Base-by-base conservation (phyloP, 768 basidiomycete species). In the Boletus coccyginus region DNA sequence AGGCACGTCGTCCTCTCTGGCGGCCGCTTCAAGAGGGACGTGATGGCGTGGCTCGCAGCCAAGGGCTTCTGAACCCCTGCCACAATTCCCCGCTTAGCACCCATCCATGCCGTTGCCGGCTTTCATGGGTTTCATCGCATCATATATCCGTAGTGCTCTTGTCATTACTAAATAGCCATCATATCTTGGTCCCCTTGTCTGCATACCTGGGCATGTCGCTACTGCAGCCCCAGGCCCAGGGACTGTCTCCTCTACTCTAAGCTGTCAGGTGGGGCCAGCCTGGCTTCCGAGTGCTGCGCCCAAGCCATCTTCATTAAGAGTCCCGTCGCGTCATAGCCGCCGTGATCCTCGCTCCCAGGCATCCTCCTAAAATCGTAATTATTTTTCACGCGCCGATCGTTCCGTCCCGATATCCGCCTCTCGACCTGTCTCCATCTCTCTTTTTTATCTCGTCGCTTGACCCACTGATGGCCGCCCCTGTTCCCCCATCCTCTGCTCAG, bases 1-100 rank as follows among this genome's bases (percentile, higher is more conserved):
- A 79, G 77, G 55, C 82, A 87, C 65, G 62, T 90, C 56, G 60
- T 82, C 46, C 77, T 91, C 58, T 72, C 76, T 27, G 88, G 88
- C 45, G 85, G 86, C 7, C 77, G 75, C 46, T 86, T 82, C 83
- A 88, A 81, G 66, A 74, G 77, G 56, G 70, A 82, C 43, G 81
- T 92, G 46, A 65, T 80, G 61, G 75, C 78, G 48, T 92, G 86
- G 85, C 77, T 92, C 62, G 74, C 74, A 66, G 66, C 69, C 54
- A 83, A 78, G 64, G 90, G 90, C 13, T 91, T 91, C 70, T 91
- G 49, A 69, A 6, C 27, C 27, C 27, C 45, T 21, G 50, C 49
- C 44, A 19, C 39, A 49, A 35, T 32, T 46, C 2, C 35, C 52
- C 60, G 61, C 53, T 53, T 61, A 49, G 55, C 63, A 40, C 50